A percentile compares a stretch with the other conserved stretches of the same genome.
Evolutionary conservation across 1,284 basidiomycete species (phyloP).

Genomic region (Leccinum angustisporum): DNA sequence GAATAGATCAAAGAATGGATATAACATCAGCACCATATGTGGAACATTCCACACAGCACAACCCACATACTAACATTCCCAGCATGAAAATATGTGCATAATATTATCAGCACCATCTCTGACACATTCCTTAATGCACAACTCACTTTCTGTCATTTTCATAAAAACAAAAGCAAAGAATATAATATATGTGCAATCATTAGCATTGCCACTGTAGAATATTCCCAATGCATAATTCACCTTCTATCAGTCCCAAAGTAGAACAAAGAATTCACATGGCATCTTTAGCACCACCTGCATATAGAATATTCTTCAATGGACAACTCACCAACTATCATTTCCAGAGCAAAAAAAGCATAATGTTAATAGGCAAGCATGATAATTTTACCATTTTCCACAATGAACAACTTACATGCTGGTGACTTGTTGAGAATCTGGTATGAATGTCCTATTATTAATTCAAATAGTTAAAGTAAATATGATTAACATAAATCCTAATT

Average conservation of each 20-base stretch:
- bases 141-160: neutral
- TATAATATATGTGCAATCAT: too few relatives aligned
- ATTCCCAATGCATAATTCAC: neutral
- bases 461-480: too few relatives aligned
- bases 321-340: too few relatives aligned
- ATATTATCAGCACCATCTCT: neutral
- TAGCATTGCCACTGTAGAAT: too few relatives aligned
- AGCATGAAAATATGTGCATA: neutral
- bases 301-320: rapidly evolving
- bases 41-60: neutral
- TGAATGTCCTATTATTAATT: too few relatives aligned
- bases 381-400: too few relatives aligned
- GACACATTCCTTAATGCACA: neutral
- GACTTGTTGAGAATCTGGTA: too few relatives aligned
- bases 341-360: too few relatives aligned
- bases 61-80: neutral
- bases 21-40: neutral
- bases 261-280: neutral
- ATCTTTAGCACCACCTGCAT: neutral
- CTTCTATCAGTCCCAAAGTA: neutral
- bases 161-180: too few relatives aligned
- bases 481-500: too few relatives aligned
- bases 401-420: too few relatives aligned
- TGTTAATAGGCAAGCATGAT: too few relatives aligned
- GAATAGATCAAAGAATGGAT: neutral